Conservation (phyloP, 2,329 filamentous ascomycete genomes). For the Trichoderma gracile region DNA sequence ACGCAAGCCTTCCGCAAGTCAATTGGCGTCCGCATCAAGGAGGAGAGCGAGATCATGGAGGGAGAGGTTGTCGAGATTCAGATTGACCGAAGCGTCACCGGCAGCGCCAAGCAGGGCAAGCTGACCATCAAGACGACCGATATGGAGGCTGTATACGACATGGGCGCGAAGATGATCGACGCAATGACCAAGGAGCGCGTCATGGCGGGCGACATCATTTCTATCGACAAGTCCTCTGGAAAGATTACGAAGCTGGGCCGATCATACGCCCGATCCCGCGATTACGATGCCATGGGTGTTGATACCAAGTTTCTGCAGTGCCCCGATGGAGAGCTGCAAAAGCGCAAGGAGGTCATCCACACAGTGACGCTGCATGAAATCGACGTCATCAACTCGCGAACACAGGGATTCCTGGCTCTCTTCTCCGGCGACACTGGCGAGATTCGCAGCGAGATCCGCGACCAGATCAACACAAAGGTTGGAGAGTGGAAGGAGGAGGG, state of each 20-base stretch:
- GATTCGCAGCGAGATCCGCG: conserved; percentile 93
- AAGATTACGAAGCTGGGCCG: conserved; percentile 97
- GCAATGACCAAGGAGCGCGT: conserved; percentile 99
- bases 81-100: conserved; percentile 94
- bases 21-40: conserved; percentile 96
- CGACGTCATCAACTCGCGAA: conserved; percentile 97
- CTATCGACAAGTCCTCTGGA: conserved; percentile 96
- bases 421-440: conserved; percentile 98
- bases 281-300: conserved; percentile 98
- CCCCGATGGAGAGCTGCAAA: conserved; percentile 95
- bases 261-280: conserved; percentile 89
- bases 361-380: conserved; percentile 98
- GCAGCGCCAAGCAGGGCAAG: conserved; percentile 96
- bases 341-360: conserved; percentile 94
- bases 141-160: conserved; percentile 99
- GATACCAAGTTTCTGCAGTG: conserved; percentile 98
- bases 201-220: conserved; percentile 97
- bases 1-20: conserved; percentile 99
- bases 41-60: conserved; percentile 99
- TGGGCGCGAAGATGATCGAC: conserved; percentile 99
- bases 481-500: conserved; percentile 99
- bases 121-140: conserved; percentile 99
- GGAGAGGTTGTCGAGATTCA: conserved; percentile 99
- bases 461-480: conserved; percentile 99
- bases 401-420: conserved; percentile 95